Base-by-base conservation (phyloP, 345 rosid species). In the Punica granatum region DNA sequence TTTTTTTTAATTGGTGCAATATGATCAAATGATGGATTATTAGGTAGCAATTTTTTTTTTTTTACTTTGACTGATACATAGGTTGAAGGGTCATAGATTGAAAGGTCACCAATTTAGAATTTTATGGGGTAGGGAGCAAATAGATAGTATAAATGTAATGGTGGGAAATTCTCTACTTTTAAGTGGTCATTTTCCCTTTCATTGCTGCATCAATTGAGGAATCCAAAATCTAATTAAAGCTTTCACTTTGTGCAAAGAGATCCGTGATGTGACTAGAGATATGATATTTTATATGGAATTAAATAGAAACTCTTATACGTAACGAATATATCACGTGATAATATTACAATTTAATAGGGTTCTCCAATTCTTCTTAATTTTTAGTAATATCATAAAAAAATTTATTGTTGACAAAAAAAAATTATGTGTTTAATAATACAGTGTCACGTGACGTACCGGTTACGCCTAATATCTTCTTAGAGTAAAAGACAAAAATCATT, bases 161-260 rank as follows among this genome's bases (percentile, higher is more conserved):
- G 49, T 44, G 49, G 49, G 49, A 44, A 44, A 44, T 44, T 44
- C 49, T 44, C 49, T 44, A 44, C 49, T 44, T 44, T 44, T 44
- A 4, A 44, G 49, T 44, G 49, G 49, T 1, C 49, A 44, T 49
- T 49, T 10, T 23, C 41, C 66, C 66, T 23, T 30, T 44, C 39
- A 60, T 69, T 69, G 46, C 56, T 60, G 65, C 65, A 69, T 59
- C 46, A 60, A 60, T 69, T n/a, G 37, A 69, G 65, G 65, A 69
- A 69, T 43, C 59, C n/a, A 8, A 59, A 44, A 60, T 43, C 26
- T 26, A 41, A 30, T 36, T 10, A n/a, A 34, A 30, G 0, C 42
- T 19, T 67, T 26, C 7, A 4, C 61, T 54, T 46, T 56, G 42
- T 10, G 33, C 5, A 56, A 67, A 21, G 31, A 26, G n/a, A 37